Evolutionary conservation across 1,284 basidiomycete genomes (phyloP), one percentile per base, ranked within the genome.

Genomic region (Golubevia sp.): DNA sequence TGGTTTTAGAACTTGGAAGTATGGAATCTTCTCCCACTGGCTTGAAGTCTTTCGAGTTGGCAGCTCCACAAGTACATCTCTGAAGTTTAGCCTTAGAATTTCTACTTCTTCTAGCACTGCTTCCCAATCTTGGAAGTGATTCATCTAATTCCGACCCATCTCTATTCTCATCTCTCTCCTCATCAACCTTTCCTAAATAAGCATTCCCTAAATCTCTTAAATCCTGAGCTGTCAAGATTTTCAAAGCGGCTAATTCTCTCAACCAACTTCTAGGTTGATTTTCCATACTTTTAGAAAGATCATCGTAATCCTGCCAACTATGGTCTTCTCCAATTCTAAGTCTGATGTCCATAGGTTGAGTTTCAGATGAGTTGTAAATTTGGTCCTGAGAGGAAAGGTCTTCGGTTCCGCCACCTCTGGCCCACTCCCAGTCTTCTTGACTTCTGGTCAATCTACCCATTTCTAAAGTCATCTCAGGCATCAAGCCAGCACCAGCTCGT

Each of bases 401-500:
- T 44, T 44, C 38, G 13, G 3, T 18, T 44, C 38, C 38, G 11
- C 38, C 38, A 44, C 18, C 18, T 44, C 38, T 44, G 18, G 38
- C 38, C 38, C 38, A 44, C 18, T 44, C 38, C 38, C 38, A 44
- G 18, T 44, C 38, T 44, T 44, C 38, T 44, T 44, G 11, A 44
- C 11, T 13, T 44, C 18, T 44, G 18, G 13, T 44, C 38, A 44
- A 44, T 18, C 38, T 44, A 44, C 38, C 38, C 38, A 44, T 44
- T 18, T 44, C 38, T 18, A 44, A 15, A 44, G 38, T 8, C 11
- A 44, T 44, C 18, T 44, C 38, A 44, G 38, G 38, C 38, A 44
- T 57, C 55, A n/a, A 18, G 23, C 55, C 55, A 26, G 55, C 55
- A 13, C 55, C 55, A 7, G 61, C 64, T 26, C 58, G 11, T 8